Percentiles rank a stretch among this genome's conserved stretches.
These are phyloP conservation scores for Lepiota venenata DNA, from an alignment of 768 basidiomycete genomes.

Conservation along the genomic window DNA sequence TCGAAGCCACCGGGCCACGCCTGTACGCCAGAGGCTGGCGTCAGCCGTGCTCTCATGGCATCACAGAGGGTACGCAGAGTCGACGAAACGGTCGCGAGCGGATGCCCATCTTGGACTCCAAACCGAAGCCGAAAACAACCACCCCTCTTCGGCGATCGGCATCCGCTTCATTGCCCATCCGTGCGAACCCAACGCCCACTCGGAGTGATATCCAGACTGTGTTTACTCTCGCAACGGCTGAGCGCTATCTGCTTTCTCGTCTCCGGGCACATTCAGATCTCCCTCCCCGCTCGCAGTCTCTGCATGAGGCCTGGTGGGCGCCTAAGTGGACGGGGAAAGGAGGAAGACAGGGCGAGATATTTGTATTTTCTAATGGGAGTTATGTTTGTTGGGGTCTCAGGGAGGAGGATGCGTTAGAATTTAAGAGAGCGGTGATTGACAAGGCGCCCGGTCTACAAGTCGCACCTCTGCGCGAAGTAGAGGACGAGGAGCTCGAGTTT, in stretches of 20 bases:
- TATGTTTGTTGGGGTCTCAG: slow-evolving; percentile 89
- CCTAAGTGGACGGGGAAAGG: slow-evolving; percentile 56
- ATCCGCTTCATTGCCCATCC: slow-evolving; percentile 81
- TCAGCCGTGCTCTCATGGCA: neutral
- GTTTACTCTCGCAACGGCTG: slow-evolving; percentile 83
- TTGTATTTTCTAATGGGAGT: slow-evolving; percentile 85
- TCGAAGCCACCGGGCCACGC: neutral
- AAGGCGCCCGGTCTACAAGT: slow-evolving; percentile 57
- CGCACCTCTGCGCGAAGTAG: slow-evolving; percentile 59
- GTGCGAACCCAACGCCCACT: slow-evolving; percentile 83
- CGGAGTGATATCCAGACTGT: slow-evolving; percentile 75
- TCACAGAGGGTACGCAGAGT: neutral
- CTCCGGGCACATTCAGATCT: slow-evolving; percentile 51
- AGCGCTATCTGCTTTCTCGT: slow-evolving; percentile 70
- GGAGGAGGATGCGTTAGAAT: slow-evolving; percentile 69
- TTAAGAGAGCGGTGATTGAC: slow-evolving; percentile 60
- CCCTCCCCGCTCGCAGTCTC: slow-evolving; percentile 49
- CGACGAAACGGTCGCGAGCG: slow-evolving; percentile 7
- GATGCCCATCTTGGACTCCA: slow-evolving; percentile 29
- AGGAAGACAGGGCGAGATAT: slow-evolving; percentile 73
- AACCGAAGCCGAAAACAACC: slow-evolving; percentile 76
- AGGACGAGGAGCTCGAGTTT: slow-evolving; percentile 91
- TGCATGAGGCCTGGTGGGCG: slow-evolving; percentile 81
- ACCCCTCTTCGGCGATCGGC: slow-evolving; percentile 82
- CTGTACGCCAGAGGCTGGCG: neutral